Evolutionary conservation across 495 filamentous ascomycete genomes (phyloP).

Genomic region (Massariosphaeria phaeospora): DNA sequence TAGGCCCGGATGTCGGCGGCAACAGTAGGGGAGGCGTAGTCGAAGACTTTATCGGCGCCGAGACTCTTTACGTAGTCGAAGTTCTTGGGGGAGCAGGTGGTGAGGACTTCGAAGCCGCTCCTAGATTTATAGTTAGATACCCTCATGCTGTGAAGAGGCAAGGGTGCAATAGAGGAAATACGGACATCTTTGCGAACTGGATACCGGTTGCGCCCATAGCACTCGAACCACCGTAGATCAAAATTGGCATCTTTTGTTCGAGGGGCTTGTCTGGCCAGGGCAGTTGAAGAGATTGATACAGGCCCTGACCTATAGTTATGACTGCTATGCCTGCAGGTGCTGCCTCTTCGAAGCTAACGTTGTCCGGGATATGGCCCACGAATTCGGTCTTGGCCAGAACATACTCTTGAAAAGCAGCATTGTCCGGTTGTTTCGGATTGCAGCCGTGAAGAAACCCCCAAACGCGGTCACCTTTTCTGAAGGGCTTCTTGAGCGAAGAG

Average conservation of each 20-base stretch:
- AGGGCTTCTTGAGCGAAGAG: slow-evolving; percentile 42
- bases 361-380: slow-evolving; percentile 51
- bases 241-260: slow-evolving; percentile 33
- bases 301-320: slow-evolving; percentile 45
- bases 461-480: slow-evolving; percentile 52
- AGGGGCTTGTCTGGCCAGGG: slow-evolving; percentile 34
- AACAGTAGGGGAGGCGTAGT: slow-evolving; percentile 47
- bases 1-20: slow-evolving; percentile 42
- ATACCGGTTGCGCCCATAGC: slow-evolving; percentile 52
- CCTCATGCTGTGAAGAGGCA: neutral
- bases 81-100: slow-evolving; percentile 55
- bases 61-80: slow-evolving; percentile 48
- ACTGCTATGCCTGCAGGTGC: slow-evolving; percentile 53
- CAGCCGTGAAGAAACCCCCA: slow-evolving; percentile 48
- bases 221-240: slow-evolving; percentile 50
- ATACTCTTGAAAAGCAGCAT: slow-evolving; percentile 54
- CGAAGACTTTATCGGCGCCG: slow-evolving; percentile 51
- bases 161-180: neutral
- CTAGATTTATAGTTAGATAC: neutral
- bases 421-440: slow-evolving; percentile 48
- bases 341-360: slow-evolving; percentile 51
- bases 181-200: slow-evolving; percentile 48
- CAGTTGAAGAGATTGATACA: slow-evolving; percentile 45
- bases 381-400: slow-evolving; percentile 47
- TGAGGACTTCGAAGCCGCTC: slow-evolving; percentile 46